Evolutionary conservation across 1,284 basidiomycete species (phyloP).

Genomic region (Ustilago nuda): DNA sequence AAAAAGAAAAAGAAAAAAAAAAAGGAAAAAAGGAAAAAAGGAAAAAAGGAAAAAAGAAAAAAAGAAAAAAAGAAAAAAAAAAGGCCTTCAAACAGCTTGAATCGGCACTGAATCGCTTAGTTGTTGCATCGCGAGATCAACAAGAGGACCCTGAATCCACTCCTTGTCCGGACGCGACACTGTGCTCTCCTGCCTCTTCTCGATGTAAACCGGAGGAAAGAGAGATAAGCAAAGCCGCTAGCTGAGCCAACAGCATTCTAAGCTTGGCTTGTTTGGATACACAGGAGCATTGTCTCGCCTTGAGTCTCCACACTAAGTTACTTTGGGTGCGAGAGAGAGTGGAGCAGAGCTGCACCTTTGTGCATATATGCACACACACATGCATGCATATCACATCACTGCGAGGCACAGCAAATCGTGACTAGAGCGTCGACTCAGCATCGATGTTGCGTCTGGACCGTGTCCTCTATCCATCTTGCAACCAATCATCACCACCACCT

Average conservation of each 20-base stretch:
- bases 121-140: slow-evolving; percentile 15
- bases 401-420: neutral
- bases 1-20: too few species aligned
- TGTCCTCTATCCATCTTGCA: slow-evolving; percentile 4
- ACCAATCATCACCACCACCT: neutral
- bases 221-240: neutral
- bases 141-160: slow-evolving; percentile 19
- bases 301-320: neutral
- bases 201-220: slow-evolving; percentile 1
- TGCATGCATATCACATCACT: neutral
- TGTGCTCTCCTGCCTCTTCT: slow-evolving; percentile 4
- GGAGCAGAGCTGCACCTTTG: slow-evolving; percentile 3
- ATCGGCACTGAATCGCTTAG: neutral
- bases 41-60: neutral
- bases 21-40: neutral
- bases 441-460: slow-evolving; percentile 7
- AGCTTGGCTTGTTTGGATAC: too few species aligned
- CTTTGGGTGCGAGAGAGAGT: neutral
- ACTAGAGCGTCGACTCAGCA: slow-evolving; percentile 13
- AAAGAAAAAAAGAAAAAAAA: neutral
- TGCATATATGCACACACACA: slow-evolving; percentile 13
- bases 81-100: too few species aligned
- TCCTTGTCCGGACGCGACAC: neutral
- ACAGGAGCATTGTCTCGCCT: neutral
- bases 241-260: too few species aligned